Percentiles rank a stretch among this genome's conserved stretches.
Conservation (phyloP, 2,329 filamentous ascomycete species). For the Venturia oleaginea region DNA sequence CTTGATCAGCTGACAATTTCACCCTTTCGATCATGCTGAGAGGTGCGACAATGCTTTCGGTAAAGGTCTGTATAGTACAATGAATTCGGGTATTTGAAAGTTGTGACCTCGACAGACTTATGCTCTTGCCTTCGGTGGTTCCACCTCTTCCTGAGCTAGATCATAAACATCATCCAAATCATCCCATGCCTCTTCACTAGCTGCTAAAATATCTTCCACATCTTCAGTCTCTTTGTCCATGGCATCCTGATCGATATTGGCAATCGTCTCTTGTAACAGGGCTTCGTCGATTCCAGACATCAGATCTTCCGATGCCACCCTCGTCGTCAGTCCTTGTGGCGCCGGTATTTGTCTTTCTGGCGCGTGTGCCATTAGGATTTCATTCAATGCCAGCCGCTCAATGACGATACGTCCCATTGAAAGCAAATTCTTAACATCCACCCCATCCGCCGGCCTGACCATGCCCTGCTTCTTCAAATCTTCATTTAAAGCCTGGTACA, state of each 20-base stretch:
- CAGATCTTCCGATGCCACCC: neutral
- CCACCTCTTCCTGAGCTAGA: neutral
- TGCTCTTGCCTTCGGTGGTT: neutral
- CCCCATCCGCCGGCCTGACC: slow-evolving; percentile 61
- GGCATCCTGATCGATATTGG: neutral
- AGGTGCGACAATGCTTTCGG: no score
- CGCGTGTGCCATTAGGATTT: slow-evolving; percentile 59
- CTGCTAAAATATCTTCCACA: neutral
- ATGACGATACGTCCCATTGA: slow-evolving; percentile 79
- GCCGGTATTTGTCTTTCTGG: neutral
- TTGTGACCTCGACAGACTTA: neutral
- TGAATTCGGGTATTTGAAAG: no score
- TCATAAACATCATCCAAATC: neutral
- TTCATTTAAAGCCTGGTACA: slow-evolving; percentile 46
- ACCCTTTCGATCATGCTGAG: no score
- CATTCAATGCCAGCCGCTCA: slow-evolving; percentile 69
- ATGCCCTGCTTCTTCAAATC: slow-evolving; percentile 43
- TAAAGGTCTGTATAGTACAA: no score
- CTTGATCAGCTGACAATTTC: no score
- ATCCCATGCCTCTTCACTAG: neutral
- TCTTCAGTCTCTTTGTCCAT: neutral
- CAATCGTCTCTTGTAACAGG: neutral
- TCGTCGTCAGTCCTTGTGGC: neutral
- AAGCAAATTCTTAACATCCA: slow-evolving; percentile 92
- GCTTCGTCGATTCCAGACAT: neutral